phyloP scores from a whole-genome alignment of 2,329 filamentous ascomycete species.

The Sarocladiaceae sp. region DNA sequence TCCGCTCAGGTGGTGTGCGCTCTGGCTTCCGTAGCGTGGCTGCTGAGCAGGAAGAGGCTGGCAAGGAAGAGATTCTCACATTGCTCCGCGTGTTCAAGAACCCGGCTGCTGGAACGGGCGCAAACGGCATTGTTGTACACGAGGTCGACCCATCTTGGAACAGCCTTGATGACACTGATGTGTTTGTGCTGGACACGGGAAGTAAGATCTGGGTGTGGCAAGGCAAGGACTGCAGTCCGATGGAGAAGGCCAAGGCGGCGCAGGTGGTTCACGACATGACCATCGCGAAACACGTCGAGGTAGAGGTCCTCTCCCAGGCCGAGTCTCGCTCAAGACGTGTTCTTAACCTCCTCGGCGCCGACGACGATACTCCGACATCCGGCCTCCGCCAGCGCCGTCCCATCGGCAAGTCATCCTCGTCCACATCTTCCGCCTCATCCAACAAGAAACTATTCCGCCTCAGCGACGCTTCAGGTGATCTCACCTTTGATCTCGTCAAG shows the following conservation, averaged over 20 bases:
- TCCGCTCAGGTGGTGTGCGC: slow-evolving; percentile 53
- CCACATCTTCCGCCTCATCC: not conserved
- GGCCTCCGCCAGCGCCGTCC: not conserved
- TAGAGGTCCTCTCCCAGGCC: slow-evolving; percentile 57
- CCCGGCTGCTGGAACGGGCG: slow-evolving; percentile 31
- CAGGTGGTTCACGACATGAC: slow-evolving; percentile 62
- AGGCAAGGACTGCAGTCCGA: slow-evolving; percentile 56
- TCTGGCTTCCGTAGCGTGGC: slow-evolving; percentile 59
- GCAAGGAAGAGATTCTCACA: slow-evolving; percentile 36
- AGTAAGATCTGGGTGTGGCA: slow-evolving; percentile 67
- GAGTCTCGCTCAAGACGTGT: slow-evolving; percentile 50
- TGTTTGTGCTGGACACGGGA: slow-evolving; percentile 57
- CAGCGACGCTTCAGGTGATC: slow-evolving; percentile 52
- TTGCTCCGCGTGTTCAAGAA: slow-evolving; percentile 60
- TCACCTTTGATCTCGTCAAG: slow-evolving; percentile 53
- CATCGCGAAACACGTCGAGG: slow-evolving; percentile 55
- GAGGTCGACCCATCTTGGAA: slow-evolving; percentile 57
- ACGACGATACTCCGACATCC: slow-evolving; percentile 22
- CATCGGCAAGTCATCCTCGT: slow-evolving; percentile 18
- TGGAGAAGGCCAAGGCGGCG: slow-evolving; percentile 63
- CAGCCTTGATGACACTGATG: slow-evolving; percentile 59
- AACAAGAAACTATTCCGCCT: slow-evolving; percentile 50
- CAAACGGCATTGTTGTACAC: slow-evolving; percentile 49
- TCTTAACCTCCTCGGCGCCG: slow-evolving; percentile 49
- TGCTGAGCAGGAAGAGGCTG: slow-evolving; percentile 34